Evolutionary conservation across 2,329 filamentous ascomycete genomes (phyloP).

Genomic region (Sporothrix dimorphospora): DNA sequence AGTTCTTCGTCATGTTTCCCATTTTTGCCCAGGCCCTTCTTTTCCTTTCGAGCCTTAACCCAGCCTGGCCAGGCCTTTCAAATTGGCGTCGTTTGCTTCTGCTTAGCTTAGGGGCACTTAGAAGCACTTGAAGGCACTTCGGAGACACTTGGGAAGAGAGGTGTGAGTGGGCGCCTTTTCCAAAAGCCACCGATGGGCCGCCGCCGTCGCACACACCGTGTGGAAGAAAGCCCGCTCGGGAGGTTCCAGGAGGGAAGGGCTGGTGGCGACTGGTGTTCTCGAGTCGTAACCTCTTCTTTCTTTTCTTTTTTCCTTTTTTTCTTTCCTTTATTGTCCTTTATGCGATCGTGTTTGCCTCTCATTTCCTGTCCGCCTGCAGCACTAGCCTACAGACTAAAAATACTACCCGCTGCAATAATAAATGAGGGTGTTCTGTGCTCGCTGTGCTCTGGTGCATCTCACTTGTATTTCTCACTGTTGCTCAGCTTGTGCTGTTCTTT

Average conservation of each 20-base stretch:
- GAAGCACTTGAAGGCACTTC: not conserved
- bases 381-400: not conserved
- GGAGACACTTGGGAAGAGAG: not conserved
- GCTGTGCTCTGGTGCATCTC: too few species aligned
- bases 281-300: not conserved
- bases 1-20: not conserved
- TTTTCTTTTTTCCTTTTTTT: too few species aligned
- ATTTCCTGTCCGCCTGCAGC: not conserved
- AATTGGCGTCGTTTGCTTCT: constrained; percentile 18
- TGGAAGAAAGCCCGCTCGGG: not conserved
- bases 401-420: constrained; percentile 3
- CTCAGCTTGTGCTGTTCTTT: not conserved
- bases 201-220: constrained; percentile 11
- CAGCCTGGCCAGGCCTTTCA: constrained; percentile 17
- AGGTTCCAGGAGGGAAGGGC: not conserved
- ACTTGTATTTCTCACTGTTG: not conserved
- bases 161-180: constrained; percentile 18
- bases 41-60: not conserved
- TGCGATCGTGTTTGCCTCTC: not conserved
- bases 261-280: not conserved
- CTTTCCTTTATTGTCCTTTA: not conserved
- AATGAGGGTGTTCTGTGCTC: not conserved
- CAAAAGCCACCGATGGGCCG: constrained; percentile 8
- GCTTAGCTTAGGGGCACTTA: constrained; percentile 4
- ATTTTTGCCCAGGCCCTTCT: not conserved